These are phyloP conservation scores for Acaromyces ingoldii DNA, from an alignment of 1,284 basidiomycete species.

Conservation along the genomic window DNA sequence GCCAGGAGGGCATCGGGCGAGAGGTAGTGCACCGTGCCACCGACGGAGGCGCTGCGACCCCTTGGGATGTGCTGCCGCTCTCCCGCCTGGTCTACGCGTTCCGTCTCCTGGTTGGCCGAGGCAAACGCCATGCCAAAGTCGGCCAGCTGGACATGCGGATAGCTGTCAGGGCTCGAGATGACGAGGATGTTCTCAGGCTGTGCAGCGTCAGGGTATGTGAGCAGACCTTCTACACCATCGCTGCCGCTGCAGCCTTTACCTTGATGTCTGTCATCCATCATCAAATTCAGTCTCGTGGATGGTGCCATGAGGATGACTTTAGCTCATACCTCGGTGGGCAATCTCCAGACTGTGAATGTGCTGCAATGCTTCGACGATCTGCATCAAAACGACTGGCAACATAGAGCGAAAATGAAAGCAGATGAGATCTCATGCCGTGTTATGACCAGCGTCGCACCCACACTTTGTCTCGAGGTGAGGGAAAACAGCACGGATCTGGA, in stretches of 20 bases:
- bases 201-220: neutral
- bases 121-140: constrained; percentile 8
- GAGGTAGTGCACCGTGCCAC: too few species aligned
- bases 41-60: too few species aligned
- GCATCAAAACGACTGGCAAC: neutral
- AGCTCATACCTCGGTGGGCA: neutral
- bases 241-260: neutral
- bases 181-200: constrained; percentile 4
- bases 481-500: neutral
- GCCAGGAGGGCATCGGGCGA: too few species aligned
- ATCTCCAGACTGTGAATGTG: neutral
- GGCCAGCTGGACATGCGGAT: neutral
- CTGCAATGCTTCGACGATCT: neutral
- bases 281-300: neutral
- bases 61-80: too few species aligned
- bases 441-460: too few species aligned
- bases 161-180: neutral
- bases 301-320: neutral
- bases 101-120: too few species aligned
- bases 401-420: neutral
- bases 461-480: neutral
- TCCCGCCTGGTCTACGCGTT: too few species aligned
- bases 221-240: neutral
- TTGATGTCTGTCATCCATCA: neutral
- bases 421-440: neutral